Evolutionary conservation across 371 early-diverging fungal genomes (phyloP), one percentile per base, ranked within the genome.

Genomic region (Globomyces sp.): DNA sequence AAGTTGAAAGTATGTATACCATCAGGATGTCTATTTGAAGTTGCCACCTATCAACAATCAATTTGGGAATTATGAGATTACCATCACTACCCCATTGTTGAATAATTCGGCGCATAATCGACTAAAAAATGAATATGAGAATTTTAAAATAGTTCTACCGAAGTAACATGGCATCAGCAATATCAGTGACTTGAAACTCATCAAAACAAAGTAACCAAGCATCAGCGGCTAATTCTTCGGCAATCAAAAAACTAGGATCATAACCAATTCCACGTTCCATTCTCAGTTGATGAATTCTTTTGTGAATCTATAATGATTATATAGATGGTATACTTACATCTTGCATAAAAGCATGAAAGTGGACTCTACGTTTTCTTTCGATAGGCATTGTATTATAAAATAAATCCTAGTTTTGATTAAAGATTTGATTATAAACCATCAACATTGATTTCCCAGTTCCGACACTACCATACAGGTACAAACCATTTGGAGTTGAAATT

Each of bases 101-200:
- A 94, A 90, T 40, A 96, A 75, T 64, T 90, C 91, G 1, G 84
- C 80, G 69, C 94, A 86, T 24, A 98, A 77, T 9, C 90, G 86
- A 10, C 94, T 66, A 40, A 40, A 24, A 24, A 24, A 24, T 24
- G 24, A 24, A 24, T 41, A 37, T 41, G 4, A 34, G 48, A 66
- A 50, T 8, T 63, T 69, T 69, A 75, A 83, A 49, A 96, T 24
- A 24, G 24, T 24, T 24, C 24, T 24, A 24, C 24, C 24, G 24
- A 24, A 24, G 69, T 52, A 98, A 86, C 96, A 96, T 96, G 59
- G 98, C 98, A 72, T 96, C 96, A 0, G 92, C 93, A 68, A 97
- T 95, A 72, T 97, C 95, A 0, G 95, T 95, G 3, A 97, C 93
- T 73, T 98, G 98, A 67, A 98, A 90, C 72, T 98, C 98, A 70